Base-by-base conservation (phyloP, 371 early-diverging fungal species). In the Circinella umbellata region DNA sequence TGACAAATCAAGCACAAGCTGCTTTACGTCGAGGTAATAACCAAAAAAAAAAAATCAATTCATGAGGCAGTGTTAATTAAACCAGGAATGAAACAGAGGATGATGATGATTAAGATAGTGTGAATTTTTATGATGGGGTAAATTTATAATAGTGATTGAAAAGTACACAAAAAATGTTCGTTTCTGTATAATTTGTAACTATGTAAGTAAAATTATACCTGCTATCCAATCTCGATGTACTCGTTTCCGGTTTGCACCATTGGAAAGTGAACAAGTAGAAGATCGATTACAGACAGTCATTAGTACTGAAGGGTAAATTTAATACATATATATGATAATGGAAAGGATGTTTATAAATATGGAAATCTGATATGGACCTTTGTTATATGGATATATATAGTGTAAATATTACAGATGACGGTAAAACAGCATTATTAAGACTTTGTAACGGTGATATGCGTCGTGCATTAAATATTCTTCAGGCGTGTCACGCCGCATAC, bases 141-240 rank as follows among this genome's bases (percentile, higher is more conserved):
- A 27, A 27, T 2, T 3, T 27, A 42, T 42, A 9, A 6, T 42
- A 53, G 98, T 99, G 20, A 98, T 99, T 72, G 99, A 99, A 84
- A 96, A 98, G 75, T 99, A 97, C 85, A 96, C 97, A 20, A 88
- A 88, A 55, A 99, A 98, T 75, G 97, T 98, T 11, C 91, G 99
- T 3, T 99, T 99, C 82, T 99, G 99, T 76, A 79, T 99, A 34
- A 95, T 99, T 49, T 99, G 99, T 81, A 99, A 99, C 80, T 98
- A 99, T 80, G 94, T 96, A 42, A 92, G 92, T 79, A 99, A 99
- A 79, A 98, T 99, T 57, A 98, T 98, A 57, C 99, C 99, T 4
- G 99, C 99, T 4, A 87, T 99, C 59, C 98, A 97, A 80, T 97
- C 98, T 55, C 91, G 99, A 59, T 99, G 99, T 85, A 97, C 99